Conservation (phyloP, 169 alveolate species). For the Cardiosporidium cionae region DNA sequence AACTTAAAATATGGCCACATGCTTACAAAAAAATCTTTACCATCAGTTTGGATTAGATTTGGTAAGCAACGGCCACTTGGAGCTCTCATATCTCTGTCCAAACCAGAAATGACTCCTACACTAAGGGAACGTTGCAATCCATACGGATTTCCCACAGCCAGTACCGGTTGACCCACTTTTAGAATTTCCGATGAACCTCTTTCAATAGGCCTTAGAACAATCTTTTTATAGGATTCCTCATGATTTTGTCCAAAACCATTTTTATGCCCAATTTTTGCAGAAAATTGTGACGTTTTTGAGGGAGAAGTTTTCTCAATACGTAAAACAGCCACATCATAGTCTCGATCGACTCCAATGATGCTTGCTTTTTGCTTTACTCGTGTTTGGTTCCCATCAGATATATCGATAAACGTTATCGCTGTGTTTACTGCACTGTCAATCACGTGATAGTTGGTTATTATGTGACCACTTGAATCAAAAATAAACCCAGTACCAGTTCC, state of each 20-base stretch:
- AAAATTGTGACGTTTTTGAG: not conserved
- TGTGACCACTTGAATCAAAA: not conserved
- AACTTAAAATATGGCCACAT: too few relatives aligned
- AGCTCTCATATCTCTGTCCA: conserved; percentile 3
- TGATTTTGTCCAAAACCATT: too few relatives aligned
- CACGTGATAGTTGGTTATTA: conserved; percentile 17
- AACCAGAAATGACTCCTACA: conserved; percentile 6
- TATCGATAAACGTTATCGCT: not conserved
- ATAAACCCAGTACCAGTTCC: conserved; percentile 14
- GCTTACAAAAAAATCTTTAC: not conserved
- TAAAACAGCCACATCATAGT: conserved; percentile 9
- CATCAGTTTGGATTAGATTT: conserved; percentile 7
- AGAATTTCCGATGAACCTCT: not conserved
- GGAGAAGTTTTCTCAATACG: not conserved
- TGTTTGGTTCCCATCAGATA: too few relatives aligned
- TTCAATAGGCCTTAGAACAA: not conserved
- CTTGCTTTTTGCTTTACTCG: not conserved
- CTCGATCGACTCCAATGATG: not conserved
- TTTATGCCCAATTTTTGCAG: too few relatives aligned
- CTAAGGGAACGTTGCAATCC: conserved; percentile 13
- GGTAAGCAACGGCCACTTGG: not conserved
- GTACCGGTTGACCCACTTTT: not conserved
- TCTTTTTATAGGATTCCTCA: too few relatives aligned
- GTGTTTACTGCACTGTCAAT: not conserved
- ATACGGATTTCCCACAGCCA: conserved; percentile 4